phyloP scores from a whole-genome alignment of 352 stramenopile species.

The Globisporangium emineosum region DNA sequence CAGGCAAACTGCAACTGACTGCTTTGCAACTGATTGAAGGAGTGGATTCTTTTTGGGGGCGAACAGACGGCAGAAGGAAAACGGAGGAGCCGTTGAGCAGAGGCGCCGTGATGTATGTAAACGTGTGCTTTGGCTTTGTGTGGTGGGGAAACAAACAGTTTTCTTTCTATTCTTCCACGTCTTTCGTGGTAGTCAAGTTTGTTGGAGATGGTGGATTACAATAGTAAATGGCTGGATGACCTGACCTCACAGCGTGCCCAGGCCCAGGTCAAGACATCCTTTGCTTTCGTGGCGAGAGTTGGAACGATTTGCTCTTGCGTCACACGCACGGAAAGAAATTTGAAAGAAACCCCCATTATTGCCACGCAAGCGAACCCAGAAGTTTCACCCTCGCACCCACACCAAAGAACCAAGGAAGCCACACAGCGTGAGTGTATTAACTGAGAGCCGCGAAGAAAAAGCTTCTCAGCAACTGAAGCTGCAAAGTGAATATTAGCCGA shows the following conservation, averaged over 20 bases:
- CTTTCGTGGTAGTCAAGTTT: neutral
- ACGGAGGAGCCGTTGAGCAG: neutral
- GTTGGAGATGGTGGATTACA: neutral
- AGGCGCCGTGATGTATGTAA: neutral
- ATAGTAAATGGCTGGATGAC: neutral
- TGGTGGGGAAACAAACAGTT: neutral
- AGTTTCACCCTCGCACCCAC: neutral
- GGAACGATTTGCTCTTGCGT: neutral
- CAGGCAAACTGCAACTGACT: neutral
- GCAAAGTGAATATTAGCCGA: neutral
- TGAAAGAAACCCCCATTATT: neutral
- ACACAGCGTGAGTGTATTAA: neutral
- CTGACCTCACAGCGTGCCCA: neutral
- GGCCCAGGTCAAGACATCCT: neutral
- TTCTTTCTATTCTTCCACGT: conserved; percentile 3
- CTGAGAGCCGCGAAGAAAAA: neutral
- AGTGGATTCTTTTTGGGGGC: neutral
- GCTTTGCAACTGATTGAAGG: neutral
- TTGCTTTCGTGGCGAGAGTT: no score
- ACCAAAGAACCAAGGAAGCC: neutral
- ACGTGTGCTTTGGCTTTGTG: neutral
- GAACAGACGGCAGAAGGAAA: neutral
- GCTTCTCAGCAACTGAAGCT: neutral
- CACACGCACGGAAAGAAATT: neutral
- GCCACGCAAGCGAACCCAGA: neutral